Evolutionary conservation across 2,329 filamentous ascomycete genomes (phyloP).

Genomic region (Botrytis sinoallii): DNA sequence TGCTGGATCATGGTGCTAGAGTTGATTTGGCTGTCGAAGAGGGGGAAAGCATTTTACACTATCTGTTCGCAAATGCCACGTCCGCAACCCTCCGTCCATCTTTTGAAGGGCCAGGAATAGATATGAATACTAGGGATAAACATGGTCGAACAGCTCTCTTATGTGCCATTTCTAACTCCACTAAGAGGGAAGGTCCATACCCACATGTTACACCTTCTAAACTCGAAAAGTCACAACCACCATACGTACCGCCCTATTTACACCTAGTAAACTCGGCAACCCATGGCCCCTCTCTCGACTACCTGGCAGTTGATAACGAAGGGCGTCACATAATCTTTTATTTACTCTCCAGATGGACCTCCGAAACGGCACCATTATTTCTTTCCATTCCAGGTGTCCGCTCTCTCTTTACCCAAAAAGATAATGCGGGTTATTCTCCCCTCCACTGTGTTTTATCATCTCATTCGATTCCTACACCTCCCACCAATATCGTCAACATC

Average conservation of each 20-base stretch:
- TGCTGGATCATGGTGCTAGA: slow-evolving; percentile 7
- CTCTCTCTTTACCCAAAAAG: slow-evolving; percentile 17
- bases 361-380: neutral
- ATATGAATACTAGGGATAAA: neutral
- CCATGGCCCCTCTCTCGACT: neutral
- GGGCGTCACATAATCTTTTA: neutral
- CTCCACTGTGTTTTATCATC: neutral
- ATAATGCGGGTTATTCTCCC: slow-evolving; percentile 22
- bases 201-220: neutral
- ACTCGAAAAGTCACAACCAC: neutral
- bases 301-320: neutral
- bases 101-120: neutral
- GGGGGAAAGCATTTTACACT: neutral
- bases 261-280: neutral
- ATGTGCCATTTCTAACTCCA: neutral
- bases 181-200: neutral
- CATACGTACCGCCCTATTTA: neutral
- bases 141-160: neutral
- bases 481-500: neutral
- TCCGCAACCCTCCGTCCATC: neutral
- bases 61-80: neutral
- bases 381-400: neutral
- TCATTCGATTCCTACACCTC: no score
- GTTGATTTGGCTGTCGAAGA: neutral
- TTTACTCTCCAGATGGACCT: neutral